These are phyloP conservation scores for Candida ascalaphidarum DNA, from an alignment of 805 yeast species.

Conservation along the genomic window DNA sequence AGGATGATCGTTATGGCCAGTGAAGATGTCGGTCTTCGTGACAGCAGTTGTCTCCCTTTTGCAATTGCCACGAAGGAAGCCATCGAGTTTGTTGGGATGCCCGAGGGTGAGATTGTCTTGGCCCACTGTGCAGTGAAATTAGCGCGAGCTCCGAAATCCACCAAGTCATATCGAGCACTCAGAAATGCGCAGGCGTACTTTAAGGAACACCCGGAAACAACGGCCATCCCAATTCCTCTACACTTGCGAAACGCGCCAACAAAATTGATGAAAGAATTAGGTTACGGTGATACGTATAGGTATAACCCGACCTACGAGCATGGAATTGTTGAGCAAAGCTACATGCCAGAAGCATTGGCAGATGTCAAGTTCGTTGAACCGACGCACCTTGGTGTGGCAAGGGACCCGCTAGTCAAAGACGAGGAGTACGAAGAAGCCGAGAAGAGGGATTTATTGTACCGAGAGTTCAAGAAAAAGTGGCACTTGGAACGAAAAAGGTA, in stretches of 20 bases:
- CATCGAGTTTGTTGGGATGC: conserved; percentile 84
- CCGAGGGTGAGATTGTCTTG: conserved; percentile 82
- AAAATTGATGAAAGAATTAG: conserved; percentile 76
- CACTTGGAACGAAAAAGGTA: conserved; percentile 2
- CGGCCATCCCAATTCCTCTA: conserved; percentile 60
- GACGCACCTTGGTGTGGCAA: too few species aligned
- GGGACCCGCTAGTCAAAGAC: too few species aligned
- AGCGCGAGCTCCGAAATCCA: conserved; percentile 79
- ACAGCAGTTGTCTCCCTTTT: conserved; percentile 77
- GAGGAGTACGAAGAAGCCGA: conserved; percentile 1
- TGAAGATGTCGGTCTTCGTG: conserved; percentile 87
- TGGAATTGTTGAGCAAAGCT: conserved; percentile 68
- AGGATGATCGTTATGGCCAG: conserved; percentile 92
- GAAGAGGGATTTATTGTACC: conserved; percentile 5
- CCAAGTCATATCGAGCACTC: conserved; percentile 79
- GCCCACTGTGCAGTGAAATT: conserved; percentile 93
- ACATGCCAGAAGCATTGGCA: conserved; percentile 57
- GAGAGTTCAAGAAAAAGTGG: conserved; percentile 6
- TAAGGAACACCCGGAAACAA: conserved; percentile 46
- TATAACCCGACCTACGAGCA: conserved; percentile 76
- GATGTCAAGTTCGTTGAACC: conserved; percentile 7
- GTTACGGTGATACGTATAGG: conserved; percentile 77
- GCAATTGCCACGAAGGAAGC: conserved; percentile 83
- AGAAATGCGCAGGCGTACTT: conserved; percentile 53
- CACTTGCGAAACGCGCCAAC: conserved; percentile 97